Percentiles rank a stretch among this genome's conserved stretches.
Conservation (phyloP, 2,329 filamentous ascomycete genomes). For the Cordyceps fumosorosea region DNA sequence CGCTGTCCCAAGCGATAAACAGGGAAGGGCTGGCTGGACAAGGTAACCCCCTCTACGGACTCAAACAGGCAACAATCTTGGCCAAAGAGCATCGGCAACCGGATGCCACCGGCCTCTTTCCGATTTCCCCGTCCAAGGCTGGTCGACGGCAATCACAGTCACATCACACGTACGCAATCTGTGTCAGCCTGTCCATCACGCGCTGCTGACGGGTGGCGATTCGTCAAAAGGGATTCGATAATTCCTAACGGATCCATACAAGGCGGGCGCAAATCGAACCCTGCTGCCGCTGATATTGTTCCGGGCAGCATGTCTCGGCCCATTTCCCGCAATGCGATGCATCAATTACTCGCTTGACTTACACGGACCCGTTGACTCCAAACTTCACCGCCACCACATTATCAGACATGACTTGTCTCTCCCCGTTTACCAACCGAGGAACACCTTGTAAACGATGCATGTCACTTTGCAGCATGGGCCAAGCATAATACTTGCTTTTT, state of each 20-base stretch:
- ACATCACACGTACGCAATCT: background rate
- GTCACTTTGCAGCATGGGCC: background rate
- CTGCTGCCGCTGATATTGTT: background rate
- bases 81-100: background rate
- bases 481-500: background rate
- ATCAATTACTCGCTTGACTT: conserved; percentile 2
- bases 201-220: too few species aligned
- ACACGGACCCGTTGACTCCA: background rate
- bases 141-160: background rate
- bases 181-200: background rate
- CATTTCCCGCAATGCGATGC: background rate
- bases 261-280: background rate
- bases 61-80: background rate
- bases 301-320: background rate
- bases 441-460: background rate
- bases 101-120: background rate
- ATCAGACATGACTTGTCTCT: background rate
- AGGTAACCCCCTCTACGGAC: background rate
- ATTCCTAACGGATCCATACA: too few species aligned
- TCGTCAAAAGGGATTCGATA: background rate
- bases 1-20: background rate
- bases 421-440: background rate
- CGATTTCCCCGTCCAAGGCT: background rate
- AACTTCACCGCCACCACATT: background rate
- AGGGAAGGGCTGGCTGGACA: background rate